A percentile compares a stretch with the other conserved stretches of the same genome.
Conservation (phyloP, 352 stramenopile species). For the Elongisporangium anandrum region DNA sequence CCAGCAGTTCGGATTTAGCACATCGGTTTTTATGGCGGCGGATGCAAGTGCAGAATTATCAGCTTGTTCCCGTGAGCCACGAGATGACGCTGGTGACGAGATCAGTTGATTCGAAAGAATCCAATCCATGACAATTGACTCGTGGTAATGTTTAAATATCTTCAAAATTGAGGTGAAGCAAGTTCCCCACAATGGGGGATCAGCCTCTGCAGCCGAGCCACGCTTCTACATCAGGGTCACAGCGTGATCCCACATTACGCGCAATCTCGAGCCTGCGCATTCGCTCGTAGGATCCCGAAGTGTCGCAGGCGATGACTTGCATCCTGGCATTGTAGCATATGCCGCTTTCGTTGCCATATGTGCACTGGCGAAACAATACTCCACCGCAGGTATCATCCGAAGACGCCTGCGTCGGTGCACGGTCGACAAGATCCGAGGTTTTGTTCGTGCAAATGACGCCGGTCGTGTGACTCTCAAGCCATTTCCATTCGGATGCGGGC, state of each 20-base stretch:
- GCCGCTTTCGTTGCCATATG: conserved; percentile 10
- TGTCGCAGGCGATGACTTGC: conserved; percentile 37
- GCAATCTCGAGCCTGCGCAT: conserved; percentile 32
- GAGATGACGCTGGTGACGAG: too few species aligned
- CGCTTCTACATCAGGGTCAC: conserved; percentile 23
- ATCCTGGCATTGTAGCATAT: conserved; percentile 46
- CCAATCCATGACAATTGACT: too few species aligned
- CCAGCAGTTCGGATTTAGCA: too few species aligned
- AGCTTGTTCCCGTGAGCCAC: too few species aligned
- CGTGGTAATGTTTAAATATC: background rate
- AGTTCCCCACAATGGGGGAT: background rate
- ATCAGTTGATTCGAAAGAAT: too few species aligned
- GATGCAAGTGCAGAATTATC: too few species aligned
- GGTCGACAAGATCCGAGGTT: background rate
- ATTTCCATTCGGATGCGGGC: background rate
- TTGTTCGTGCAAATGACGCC: background rate
- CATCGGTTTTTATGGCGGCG: too few species aligned
- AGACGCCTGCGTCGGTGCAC: conserved; percentile 16
- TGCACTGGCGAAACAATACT: conserved; percentile 24
- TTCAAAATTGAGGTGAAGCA: background rate
- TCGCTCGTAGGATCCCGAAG: conserved; percentile 22
- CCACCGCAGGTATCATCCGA: conserved; percentile 24
- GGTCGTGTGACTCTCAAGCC: background rate
- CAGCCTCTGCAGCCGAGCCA: conserved; percentile 21
- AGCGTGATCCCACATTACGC: conserved; percentile 11